Evolutionary conservation across 176 grass and related monocot species (phyloP).

Genomic region (Urochloa ruziziensis): DNA sequence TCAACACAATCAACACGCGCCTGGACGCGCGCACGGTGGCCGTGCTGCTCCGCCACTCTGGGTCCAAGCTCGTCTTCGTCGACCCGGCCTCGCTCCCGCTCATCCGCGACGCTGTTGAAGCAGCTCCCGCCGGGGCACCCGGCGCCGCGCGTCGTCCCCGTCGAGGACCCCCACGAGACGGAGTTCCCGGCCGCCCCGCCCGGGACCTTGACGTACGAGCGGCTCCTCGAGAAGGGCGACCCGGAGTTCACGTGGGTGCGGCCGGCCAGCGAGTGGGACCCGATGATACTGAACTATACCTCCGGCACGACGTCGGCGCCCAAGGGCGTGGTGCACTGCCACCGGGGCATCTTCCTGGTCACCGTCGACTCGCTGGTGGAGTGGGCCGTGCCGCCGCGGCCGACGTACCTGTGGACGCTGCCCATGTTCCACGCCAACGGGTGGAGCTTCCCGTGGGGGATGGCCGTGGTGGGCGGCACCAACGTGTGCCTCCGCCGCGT

Average conservation of each 20-base stretch:
- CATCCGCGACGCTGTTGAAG: slow-evolving; percentile 41
- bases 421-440: slow-evolving; percentile 97
- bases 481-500: slow-evolving; percentile 84
- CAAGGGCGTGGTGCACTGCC: slow-evolving; percentile 91
- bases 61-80: slow-evolving; percentile 64
- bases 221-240: slow-evolving; percentile 54
- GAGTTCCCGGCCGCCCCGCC: not conserved
- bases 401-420: slow-evolving; percentile 84
- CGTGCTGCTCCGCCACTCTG: slow-evolving; percentile 68
- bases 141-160: slow-evolving; percentile 48
- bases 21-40: slow-evolving; percentile 81
- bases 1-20: slow-evolving; percentile 87
- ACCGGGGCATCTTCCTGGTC: slow-evolving; percentile 65
- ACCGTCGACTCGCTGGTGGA: slow-evolving; percentile 49
- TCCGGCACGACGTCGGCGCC: slow-evolving; percentile 91
- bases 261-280: slow-evolving; percentile 72
- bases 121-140: slow-evolving; percentile 41
- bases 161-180: slow-evolving; percentile 67
- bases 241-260: slow-evolving; percentile 65
- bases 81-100: slow-evolving; percentile 46
- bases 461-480: slow-evolving; percentile 70
- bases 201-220: slow-evolving; percentile 52
- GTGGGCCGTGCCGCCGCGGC: slow-evolving; percentile 54
- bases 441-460: slow-evolving; percentile 83
- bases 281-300: slow-evolving; percentile 91